A percentile compares a stretch with the other conserved stretches of the same genome.
Conservation (phyloP, 345 rosid species). For the Pelargonium nanum region DNA sequence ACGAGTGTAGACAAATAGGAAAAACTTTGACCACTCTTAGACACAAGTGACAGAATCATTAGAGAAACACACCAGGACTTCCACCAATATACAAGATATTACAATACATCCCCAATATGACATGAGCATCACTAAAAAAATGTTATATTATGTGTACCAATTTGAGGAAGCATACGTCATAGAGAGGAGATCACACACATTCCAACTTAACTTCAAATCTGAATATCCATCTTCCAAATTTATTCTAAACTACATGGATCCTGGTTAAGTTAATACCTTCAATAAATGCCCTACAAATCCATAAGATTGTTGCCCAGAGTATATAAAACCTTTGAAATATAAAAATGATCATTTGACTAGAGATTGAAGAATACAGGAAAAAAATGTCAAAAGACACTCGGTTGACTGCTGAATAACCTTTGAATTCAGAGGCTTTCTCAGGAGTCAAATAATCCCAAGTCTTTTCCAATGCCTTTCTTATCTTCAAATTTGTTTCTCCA, state of each 20-base stretch:
- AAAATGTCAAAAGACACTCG: neutral
- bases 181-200: neutral
- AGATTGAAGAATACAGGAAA: neutral
- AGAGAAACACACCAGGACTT: neutral
- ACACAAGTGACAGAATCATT: neutral
- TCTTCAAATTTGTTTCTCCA: constrained; percentile 98
- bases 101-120: neutral
- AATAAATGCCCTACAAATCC: neutral
- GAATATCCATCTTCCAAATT: too few species aligned
- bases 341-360: too few species aligned
- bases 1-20: neutral
- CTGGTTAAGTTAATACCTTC: neutral
- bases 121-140: neutral
- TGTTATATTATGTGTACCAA: neutral
- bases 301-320: neutral
- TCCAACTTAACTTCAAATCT: neutral
- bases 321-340: too few species aligned
- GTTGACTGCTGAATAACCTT: constrained; percentile 36
- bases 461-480: constrained; percentile 90
- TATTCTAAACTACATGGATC: neutral
- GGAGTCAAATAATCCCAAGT: constrained; percentile 95
- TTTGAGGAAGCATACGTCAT: neutral
- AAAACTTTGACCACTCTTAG: neutral
- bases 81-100: neutral
- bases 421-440: constrained; percentile 80